Percentiles rank a stretch among this genome's conserved stretches.
Evolutionary conservation across 306 rosid genomes (phyloP).

Genomic region (Ammopiptanthus mongolicus): DNA sequence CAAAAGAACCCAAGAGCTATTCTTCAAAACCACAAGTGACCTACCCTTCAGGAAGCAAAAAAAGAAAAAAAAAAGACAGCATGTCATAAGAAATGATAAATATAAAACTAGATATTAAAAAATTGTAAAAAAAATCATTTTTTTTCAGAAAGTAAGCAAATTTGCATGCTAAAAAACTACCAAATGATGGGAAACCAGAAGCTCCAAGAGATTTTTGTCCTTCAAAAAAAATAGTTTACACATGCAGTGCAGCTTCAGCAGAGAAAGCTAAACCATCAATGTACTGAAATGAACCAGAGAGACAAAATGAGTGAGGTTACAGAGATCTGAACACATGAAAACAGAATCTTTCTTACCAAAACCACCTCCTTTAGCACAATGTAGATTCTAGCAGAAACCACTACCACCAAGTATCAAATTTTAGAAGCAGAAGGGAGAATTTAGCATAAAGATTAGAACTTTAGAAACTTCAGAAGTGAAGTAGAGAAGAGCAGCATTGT

Average conservation of each 20-base stretch:
- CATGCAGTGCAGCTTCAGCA: constrained; percentile 29
- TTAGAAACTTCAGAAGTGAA: constrained; percentile 5
- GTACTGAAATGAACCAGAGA: constrained; percentile 16
- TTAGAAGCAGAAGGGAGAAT: constrained; percentile 10
- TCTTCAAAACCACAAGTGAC: constrained; percentile 18
- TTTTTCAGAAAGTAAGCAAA: constrained; percentile 12
- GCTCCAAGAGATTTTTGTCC: constrained; percentile 16
- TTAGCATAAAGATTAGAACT: constrained; percentile 20
- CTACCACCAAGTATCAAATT: constrained; percentile 26
- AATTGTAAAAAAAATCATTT: background rate
- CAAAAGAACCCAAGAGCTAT: background rate
- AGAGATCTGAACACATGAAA: constrained; percentile 48
- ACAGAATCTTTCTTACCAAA: constrained; percentile 33
- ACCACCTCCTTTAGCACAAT: constrained; percentile 37
- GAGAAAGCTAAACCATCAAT: constrained; percentile 29
- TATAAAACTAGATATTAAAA: background rate
- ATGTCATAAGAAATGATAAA: background rate
- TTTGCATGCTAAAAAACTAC: constrained; percentile 16
- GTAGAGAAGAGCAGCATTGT: constrained; percentile 19
- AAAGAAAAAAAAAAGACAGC: background rate
- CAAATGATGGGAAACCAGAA: constrained; percentile 15
- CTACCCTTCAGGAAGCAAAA: constrained; percentile 24
- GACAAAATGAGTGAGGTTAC: constrained; percentile 22
- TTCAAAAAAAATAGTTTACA: background rate
- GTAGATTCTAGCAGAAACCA: constrained; percentile 6